A percentile compares a stretch with the other conserved stretches of the same genome.
Conservation (phyloP, 257 asterid genomes). For the Forsythia viridissima region DNA sequence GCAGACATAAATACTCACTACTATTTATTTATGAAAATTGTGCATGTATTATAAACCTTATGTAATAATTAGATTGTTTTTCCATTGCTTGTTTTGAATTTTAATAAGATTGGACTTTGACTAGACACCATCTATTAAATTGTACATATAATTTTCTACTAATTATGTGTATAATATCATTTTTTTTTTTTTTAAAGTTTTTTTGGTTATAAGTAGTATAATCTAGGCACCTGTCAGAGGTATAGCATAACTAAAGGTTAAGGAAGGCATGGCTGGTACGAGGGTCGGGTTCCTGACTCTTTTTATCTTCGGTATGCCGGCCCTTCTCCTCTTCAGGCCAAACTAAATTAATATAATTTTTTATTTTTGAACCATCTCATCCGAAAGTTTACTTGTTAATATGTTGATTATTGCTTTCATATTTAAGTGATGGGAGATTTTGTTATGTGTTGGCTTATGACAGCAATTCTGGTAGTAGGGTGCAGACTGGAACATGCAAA, state of each 20-base stretch:
- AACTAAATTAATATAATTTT: neutral
- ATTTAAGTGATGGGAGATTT: neutral
- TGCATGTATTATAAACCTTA: neutral
- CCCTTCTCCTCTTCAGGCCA: neutral
- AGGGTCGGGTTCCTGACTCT: constrained; percentile 12
- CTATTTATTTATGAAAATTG: neutral
- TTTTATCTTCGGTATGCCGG: constrained; percentile 12
- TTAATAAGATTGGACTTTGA: too few relatives aligned
- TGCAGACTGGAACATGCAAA: constrained; percentile 9
- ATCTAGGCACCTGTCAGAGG: neutral
- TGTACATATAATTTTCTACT: neutral
- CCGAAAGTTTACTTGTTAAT: neutral
- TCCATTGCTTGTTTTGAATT: neutral
- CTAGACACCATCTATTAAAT: too few relatives aligned
- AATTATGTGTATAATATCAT: too few relatives aligned
- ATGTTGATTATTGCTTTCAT: too few relatives aligned
- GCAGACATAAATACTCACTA: too few relatives aligned
- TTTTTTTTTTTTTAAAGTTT: neutral
- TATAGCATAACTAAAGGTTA: neutral
- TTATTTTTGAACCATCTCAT: neutral
- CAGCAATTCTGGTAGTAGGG: neutral
- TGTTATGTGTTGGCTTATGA: neutral
- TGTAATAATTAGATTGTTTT: too few relatives aligned
- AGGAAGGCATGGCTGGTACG: constrained; percentile 16
- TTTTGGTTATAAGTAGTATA: constrained; percentile 6